Conservation (phyloP, 2,329 filamentous ascomycete species). For the Rhexocercosporidium sp. region DNA sequence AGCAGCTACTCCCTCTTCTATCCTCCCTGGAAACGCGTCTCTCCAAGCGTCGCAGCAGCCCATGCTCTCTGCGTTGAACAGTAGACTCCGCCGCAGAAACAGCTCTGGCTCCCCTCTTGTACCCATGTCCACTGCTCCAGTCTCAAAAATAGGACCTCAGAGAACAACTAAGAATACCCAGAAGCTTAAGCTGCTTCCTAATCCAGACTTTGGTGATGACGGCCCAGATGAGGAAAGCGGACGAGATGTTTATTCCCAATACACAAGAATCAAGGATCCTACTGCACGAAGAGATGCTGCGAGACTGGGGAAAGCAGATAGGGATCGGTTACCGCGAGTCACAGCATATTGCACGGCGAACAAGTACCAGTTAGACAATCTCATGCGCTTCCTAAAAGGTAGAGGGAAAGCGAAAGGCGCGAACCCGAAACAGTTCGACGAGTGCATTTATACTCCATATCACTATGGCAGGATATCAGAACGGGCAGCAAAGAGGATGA, state of each 20-base stretch:
- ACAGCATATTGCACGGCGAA: constrained; percentile 97
- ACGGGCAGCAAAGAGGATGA: constrained; percentile 40
- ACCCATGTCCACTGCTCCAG: constrained; percentile 42
- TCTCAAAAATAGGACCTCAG: constrained; percentile 86
- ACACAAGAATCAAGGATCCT: constrained; percentile 96
- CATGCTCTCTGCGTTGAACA: constrained; percentile 82
- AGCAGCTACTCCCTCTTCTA: constrained; percentile 38
- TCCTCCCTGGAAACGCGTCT: constrained; percentile 39
- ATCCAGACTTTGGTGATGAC: constrained; percentile 81
- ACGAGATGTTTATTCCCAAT: constrained; percentile 95
- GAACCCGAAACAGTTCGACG: constrained; percentile 91
- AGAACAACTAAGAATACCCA: constrained; percentile 94
- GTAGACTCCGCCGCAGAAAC: constrained; percentile 83
- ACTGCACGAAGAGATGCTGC: constrained; percentile 92
- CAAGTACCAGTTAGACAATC: constrained; percentile 85
- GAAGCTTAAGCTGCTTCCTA: constrained; percentile 96
- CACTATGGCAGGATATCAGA: constrained; percentile 64
- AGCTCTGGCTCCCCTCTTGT: constrained; percentile 66
- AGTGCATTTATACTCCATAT: constrained; percentile 97
- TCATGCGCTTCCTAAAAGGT: constrained; percentile 91
- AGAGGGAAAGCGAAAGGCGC: constrained; percentile 77
- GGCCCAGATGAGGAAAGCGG: constrained; percentile 86
- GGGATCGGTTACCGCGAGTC: constrained; percentile 84
- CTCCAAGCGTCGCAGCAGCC: constrained; percentile 50
- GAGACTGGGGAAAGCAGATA: constrained; percentile 88